These are phyloP conservation scores for Raffaelea albimanens DNA, from an alignment of 2,329 filamentous ascomycete genomes.

Conservation along the genomic window DNA sequence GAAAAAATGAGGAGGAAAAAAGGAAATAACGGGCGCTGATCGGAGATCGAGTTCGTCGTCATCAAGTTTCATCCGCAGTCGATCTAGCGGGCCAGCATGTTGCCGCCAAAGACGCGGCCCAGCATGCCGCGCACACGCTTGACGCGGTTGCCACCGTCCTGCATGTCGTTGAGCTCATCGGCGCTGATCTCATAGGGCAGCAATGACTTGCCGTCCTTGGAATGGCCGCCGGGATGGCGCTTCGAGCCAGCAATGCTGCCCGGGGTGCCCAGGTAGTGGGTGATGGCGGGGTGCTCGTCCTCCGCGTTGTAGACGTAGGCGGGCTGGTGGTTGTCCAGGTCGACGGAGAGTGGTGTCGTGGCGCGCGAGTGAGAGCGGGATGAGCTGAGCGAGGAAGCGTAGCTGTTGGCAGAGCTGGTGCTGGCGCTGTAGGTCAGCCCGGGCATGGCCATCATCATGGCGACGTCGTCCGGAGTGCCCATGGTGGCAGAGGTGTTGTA, in stretches of 20 bases:
- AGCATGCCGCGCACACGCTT: conserved; percentile 40
- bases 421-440: conserved; percentile 35
- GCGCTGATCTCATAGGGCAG: conserved; percentile 47
- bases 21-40: no score
- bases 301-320: conserved; percentile 30
- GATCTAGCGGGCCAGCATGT: conserved; percentile 27
- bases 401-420: conserved; percentile 33
- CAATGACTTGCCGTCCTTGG: conserved; percentile 16
- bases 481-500: not conserved
- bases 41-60: no score
- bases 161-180: conserved; percentile 41
- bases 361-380: conserved; percentile 35
- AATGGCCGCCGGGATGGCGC: conserved; percentile 8
- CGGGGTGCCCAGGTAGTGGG: conserved; percentile 20
- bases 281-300: conserved; percentile 40
- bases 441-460: conserved; percentile 25
- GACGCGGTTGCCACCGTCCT: conserved; percentile 39
- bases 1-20: no score
- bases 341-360: conserved; percentile 37
- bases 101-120: conserved; percentile 39
- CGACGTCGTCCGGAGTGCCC: conserved; percentile 22
- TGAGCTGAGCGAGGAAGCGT: conserved; percentile 36
- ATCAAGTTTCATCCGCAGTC: no score
- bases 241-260: conserved; percentile 11
- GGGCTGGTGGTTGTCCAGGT: conserved; percentile 24